Conservation (phyloP, 139 green algal genomes). For the Picochlorum sp. region DNA sequence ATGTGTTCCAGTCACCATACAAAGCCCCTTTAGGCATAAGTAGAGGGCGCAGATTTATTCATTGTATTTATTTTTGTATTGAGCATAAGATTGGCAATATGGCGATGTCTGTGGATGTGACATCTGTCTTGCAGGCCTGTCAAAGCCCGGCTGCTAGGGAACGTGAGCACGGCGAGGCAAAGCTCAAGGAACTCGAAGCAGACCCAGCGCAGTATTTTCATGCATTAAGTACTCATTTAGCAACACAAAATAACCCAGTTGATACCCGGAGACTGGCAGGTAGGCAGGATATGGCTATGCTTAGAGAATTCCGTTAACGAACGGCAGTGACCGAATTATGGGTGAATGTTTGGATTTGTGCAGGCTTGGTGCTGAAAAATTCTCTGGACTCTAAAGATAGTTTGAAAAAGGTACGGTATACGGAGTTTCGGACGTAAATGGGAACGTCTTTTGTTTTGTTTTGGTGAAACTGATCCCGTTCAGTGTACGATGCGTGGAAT, state of each 20-base stretch:
- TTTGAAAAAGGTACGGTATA: slow-evolving; percentile 32
- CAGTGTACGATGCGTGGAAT: no score
- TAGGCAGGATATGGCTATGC: no score
- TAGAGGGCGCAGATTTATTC: no score
- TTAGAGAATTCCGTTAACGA: not conserved
- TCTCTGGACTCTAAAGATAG: slow-evolving; percentile 76
- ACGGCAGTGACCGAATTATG: not conserved
- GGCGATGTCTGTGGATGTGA: slow-evolving; percentile 25
- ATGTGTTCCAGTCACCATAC: no score
- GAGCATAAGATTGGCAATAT: not conserved
- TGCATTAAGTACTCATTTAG: slow-evolving; percentile 64
- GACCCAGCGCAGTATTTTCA: slow-evolving; percentile 67
- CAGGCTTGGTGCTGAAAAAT: slow-evolving; percentile 94
- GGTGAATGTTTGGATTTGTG: not conserved
- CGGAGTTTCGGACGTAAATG: no score
- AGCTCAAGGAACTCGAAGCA: slow-evolving; percentile 58
- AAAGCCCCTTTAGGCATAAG: no score
- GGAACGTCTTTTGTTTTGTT: no score
- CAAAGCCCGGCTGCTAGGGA: slow-evolving; percentile 57
- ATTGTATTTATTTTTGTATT: no score
- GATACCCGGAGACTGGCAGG: slow-evolving; percentile 64
- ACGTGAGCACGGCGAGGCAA: slow-evolving; percentile 66
- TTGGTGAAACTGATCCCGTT: no score
- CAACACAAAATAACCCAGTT: slow-evolving; percentile 51
- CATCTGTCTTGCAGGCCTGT: slow-evolving; percentile 43